Percentiles rank a stretch among this genome's conserved stretches.
phyloP scores from a whole-genome alignment of 2,329 filamentous ascomycete genomes.

The Aspergillus ochraceus region DNA sequence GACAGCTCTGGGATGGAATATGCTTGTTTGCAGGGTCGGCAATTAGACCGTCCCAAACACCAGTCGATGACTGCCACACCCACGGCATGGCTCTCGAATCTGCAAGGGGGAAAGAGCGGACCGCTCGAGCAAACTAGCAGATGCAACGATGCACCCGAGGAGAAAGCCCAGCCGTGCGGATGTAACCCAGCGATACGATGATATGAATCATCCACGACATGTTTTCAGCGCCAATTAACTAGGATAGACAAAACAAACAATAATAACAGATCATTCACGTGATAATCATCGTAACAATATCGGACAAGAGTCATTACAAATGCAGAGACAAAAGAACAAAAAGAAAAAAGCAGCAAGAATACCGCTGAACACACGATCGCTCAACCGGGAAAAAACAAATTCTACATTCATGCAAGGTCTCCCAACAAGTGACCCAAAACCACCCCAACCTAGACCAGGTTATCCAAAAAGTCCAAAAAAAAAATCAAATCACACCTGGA shows the following conservation, averaged over 20 bases:
- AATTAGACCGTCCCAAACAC: neutral
- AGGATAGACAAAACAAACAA: neutral
- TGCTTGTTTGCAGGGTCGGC: neutral
- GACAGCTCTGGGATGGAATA: neutral
- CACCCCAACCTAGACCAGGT: neutral
- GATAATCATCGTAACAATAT: neutral
- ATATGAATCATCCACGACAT: neutral
- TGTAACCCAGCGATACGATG: neutral
- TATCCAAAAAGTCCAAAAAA: neutral
- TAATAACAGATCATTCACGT: neutral
- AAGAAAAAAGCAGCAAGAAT: neutral
- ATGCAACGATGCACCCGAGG: neutral
- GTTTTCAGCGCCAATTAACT: neutral
- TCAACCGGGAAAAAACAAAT: neutral
- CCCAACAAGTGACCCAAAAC: neutral
- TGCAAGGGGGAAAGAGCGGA: neutral
- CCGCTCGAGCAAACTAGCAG: neutral
- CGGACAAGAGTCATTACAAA: neutral
- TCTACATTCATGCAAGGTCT: neutral
- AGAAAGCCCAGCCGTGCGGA: neutral
- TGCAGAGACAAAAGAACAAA: neutral
- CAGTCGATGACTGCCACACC: neutral
- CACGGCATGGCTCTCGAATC: neutral
- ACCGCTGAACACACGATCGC: neutral
- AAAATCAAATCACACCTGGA: neutral